Evolutionary conservation across 2,329 filamentous ascomycete genomes (phyloP).

Genomic region (Chaetomiaceae sp.): DNA sequence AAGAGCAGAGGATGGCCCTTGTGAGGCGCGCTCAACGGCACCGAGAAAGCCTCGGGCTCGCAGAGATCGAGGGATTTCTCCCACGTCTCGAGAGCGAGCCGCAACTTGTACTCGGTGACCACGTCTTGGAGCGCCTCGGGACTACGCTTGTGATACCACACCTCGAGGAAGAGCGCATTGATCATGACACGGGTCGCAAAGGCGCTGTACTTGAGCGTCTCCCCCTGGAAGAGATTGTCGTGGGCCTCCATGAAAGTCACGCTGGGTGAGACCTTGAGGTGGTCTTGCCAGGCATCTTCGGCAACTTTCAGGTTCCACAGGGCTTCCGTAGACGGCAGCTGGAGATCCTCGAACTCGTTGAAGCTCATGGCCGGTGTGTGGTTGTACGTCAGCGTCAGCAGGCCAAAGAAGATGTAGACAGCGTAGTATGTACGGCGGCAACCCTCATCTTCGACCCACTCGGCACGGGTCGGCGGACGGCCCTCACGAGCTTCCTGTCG

Average conservation of each 20-base stretch:
- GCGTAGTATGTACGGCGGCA: constrained; percentile 96
- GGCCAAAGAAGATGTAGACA: constrained; percentile 97
- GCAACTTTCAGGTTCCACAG: constrained; percentile 82
- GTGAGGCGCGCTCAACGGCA: constrained; percentile 88
- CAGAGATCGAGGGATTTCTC: constrained; percentile 92
- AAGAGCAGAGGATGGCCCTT: constrained; percentile 95
- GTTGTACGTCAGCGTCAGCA: constrained; percentile 93
- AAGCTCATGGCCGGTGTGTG: constrained; percentile 97
- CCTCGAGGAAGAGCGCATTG: constrained; percentile 95
- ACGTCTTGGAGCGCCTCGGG: constrained; percentile 97
- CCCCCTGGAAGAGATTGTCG: constrained; percentile 91
- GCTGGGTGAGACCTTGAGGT: constrained; percentile 63
- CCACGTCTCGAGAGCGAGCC: constrained; percentile 96
- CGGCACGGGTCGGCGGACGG: constrained; percentile 68
- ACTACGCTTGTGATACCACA: constrained; percentile 98
- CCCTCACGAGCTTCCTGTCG: constrained; percentile 82
- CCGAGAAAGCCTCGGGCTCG: constrained; percentile 82
- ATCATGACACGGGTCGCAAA: constrained; percentile 98
- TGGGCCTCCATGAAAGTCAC: constrained; percentile 92
- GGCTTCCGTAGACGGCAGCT: constrained; percentile 88
- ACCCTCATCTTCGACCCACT: constrained; percentile 97
- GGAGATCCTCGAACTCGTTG: constrained; percentile 92
- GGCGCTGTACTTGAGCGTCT: constrained; percentile 85
- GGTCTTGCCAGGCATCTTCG: constrained; percentile 84
- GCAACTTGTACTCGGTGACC: constrained; percentile 95